Evolutionary conservation across 2,329 filamentous ascomycete species (phyloP), one percentile per base, ranked within the genome.

Genomic region (Pseudomassariella vexata): DNA sequence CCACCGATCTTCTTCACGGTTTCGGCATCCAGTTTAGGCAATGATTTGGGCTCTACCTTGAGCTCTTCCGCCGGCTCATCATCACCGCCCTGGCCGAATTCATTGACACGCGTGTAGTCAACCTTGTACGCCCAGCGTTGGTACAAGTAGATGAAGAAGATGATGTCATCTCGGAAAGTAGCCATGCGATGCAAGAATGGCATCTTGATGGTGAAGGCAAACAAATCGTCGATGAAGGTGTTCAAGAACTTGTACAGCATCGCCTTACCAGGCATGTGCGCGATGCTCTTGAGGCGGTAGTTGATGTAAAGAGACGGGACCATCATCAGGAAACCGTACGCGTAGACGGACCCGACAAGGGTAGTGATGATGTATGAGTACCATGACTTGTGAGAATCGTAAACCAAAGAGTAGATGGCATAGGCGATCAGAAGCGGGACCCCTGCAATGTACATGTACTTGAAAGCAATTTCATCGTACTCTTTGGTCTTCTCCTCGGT

Each of bases 141-240:
- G 63, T 98, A 98, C 4, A 98, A 49, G 64, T 95, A 98, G 37
- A 98, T 73, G 56, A 98, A 98, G 72, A 98, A 98, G 55, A 98
- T 96, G 44, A 98, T 72, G 53, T 98, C 92, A 56, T 98, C 92
- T 39, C 92, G 75, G 42, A 98, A 73, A 1, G 92, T 96, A 1
- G 92, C 88, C 30, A 98, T 69, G 11, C 92, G 79, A 60, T 98
- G 92, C 31, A 98, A 70, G 41, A 89, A 78, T 1, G 92, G 92
- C 92, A 98, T 98, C 67, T 96, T 96, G 68, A 98, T 95, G 23
- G 92, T 98, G 53, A 96, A 98, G 3, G 92, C 92, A 54, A 98
- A 98, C 19, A 98, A 70, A 55, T 98, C 92, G 60, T 98, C 92
- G 57, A 98, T 96, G 59, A 98, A 98, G 5, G 92, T 96, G 66